Percentiles rank a stretch among this genome's conserved stretches.
phyloP scores from a whole-genome alignment of 768 basidiomycete species.

The Naganishia vaughanmartiniae region DNA sequence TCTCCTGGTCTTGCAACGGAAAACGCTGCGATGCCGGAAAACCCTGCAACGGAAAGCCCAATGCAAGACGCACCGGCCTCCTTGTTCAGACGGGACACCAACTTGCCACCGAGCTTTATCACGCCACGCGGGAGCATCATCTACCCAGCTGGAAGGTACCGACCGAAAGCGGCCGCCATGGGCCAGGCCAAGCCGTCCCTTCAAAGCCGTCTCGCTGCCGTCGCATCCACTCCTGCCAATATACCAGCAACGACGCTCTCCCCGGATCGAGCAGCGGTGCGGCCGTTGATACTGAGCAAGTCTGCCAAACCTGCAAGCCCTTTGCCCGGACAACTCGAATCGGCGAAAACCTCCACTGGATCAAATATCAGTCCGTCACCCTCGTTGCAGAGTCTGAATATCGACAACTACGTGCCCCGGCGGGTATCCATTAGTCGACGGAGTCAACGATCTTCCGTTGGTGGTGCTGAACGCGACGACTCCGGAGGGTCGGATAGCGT shows the following conservation, averaged over 20 bases:
- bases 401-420: conserved; percentile 25
- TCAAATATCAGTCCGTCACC: conserved; percentile 7
- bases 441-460: conserved; percentile 19
- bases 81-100: conserved; percentile 30
- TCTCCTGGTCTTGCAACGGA: neutral
- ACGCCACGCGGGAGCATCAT: conserved; percentile 33
- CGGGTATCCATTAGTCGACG: conserved; percentile 17
- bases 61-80: conserved; percentile 14
- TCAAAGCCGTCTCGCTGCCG: conserved; percentile 24
- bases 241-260: neutral
- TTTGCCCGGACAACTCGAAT: neutral
- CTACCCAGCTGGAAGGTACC: conserved; percentile 33
- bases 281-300: conserved; percentile 18
- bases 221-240: conserved; percentile 12
- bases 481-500: neutral
- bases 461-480: conserved; percentile 1
- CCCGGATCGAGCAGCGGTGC: conserved; percentile 15
- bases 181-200: conserved; percentile 19
- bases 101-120: conserved; percentile 32
- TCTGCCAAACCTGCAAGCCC: conserved; percentile 24
- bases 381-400: conserved; percentile 13
- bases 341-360: neutral
- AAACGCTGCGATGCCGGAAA: neutral
- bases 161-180: conserved; percentile 14
- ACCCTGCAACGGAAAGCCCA: neutral